phyloP scores from a whole-genome alignment of 805 yeast genomes.

The Wickerhamia fluorescens region DNA sequence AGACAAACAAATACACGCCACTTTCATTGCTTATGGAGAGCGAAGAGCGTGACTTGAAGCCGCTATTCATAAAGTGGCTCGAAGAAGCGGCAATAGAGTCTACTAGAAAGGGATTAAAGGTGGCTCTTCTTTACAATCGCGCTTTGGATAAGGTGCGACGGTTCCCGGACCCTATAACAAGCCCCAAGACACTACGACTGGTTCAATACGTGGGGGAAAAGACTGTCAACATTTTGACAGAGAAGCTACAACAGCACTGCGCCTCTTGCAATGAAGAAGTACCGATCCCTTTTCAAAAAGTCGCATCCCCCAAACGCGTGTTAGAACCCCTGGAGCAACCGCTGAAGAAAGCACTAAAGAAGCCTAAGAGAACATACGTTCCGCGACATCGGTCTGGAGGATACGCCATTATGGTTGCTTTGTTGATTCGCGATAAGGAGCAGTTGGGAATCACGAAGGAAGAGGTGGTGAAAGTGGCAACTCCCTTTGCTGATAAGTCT shows the following conservation, averaged over 20 bases:
- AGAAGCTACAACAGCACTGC: slow-evolving; percentile 49
- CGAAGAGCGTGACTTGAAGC: slow-evolving; percentile 48
- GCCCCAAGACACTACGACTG: slow-evolving; percentile 51
- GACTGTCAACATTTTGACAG: slow-evolving; percentile 45
- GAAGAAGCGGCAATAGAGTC: slow-evolving; percentile 44
- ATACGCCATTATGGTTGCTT: slow-evolving; percentile 66
- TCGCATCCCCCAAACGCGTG: neutral
- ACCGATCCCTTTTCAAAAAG: slow-evolving; percentile 32
- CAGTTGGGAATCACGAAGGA: slow-evolving; percentile 57
- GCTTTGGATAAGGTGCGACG: slow-evolving; percentile 49
- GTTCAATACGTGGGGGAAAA: slow-evolving; percentile 70
- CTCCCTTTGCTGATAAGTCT: slow-evolving; percentile 49
- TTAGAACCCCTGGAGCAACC: neutral
- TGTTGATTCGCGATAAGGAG: slow-evolving; percentile 42
- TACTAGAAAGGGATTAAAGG: slow-evolving; percentile 43
- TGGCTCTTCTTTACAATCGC: slow-evolving; percentile 44
- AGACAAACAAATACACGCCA: too few relatives aligned
- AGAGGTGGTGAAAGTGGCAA: slow-evolving; percentile 48
- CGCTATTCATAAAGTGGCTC: slow-evolving; percentile 51
- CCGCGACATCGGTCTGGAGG: slow-evolving; percentile 79
- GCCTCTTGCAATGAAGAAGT: slow-evolving; percentile 37
- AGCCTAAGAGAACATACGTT: slow-evolving; percentile 36
- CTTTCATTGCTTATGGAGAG: too few relatives aligned
- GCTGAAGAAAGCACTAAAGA: slow-evolving; percentile 1
- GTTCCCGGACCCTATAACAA: slow-evolving; percentile 38